These are phyloP conservation scores for Meredithiella fracta DNA, from an alignment of 2,329 filamentous ascomycete species.

Conservation along the genomic window DNA sequence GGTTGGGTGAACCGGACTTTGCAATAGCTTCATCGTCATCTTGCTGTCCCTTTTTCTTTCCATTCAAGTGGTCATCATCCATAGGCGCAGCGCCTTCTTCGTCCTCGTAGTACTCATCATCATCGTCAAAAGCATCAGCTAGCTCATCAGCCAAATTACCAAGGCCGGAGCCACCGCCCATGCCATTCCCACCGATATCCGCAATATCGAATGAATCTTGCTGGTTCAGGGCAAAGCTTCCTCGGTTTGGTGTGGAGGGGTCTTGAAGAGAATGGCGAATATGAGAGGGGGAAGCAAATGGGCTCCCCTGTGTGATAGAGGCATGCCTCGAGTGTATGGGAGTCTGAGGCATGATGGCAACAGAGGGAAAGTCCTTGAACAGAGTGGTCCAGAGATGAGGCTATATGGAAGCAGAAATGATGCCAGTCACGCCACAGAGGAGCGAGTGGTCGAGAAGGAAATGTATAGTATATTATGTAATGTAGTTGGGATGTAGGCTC, in stretches of 20 bases:
- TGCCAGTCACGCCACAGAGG: not conserved
- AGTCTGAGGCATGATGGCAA: conserved; percentile 30
- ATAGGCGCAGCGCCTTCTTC: conserved; percentile 20
- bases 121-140: conserved; percentile 53
- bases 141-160: conserved; percentile 71
- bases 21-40: not conserved
- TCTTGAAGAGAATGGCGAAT: conserved; percentile 32
- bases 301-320: conserved; percentile 31
- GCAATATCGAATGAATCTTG: conserved; percentile 31
- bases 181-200: conserved; percentile 25
- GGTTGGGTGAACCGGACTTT: conserved; percentile 7
- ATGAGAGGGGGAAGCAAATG: conserved; percentile 12
- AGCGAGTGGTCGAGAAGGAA: not conserved
- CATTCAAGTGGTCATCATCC: conserved; percentile 23
- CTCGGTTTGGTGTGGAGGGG: conserved; percentile 30
- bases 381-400: not conserved
- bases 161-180: conserved; percentile 37
- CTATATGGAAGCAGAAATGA: not conserved
- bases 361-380: not conserved
- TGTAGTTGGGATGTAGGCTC: not conserved
- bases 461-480: not conserved
- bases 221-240: conserved; percentile 28
- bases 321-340: conserved; percentile 43
- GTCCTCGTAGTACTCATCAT: conserved; percentile 39
- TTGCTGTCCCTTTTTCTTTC: conserved; percentile 22